Percentiles rank a stretch among this genome's conserved stretches.
Conservation (phyloP, 148 eudicot species). For the Heliosperma pusillum region DNA sequence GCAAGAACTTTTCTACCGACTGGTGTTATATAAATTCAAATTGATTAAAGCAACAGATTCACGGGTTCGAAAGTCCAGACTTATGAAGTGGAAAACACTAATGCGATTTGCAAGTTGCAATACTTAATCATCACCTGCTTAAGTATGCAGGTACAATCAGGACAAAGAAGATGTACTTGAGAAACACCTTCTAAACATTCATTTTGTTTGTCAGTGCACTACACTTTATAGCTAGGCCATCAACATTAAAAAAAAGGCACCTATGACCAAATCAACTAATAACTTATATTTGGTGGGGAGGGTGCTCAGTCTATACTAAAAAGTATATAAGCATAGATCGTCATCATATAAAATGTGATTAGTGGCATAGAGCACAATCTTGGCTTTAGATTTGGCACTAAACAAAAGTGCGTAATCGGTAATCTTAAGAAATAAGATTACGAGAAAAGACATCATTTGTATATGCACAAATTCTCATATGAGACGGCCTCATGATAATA, state of each 20-base stretch:
- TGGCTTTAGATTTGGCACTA: slow-evolving; percentile 20
- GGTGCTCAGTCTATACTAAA: neutral
- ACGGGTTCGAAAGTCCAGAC: slow-evolving; percentile 19
- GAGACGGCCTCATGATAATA: too few relatives aligned
- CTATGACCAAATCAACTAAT: slow-evolving; percentile 11
- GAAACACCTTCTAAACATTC: slow-evolving; percentile 23
- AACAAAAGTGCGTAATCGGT: slow-evolving; percentile 21
- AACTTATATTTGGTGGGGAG: neutral
- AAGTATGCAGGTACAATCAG: neutral
- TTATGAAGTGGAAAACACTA: slow-evolving; percentile 23
- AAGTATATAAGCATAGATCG: neutral
- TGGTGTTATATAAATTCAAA: neutral
- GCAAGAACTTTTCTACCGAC: neutral
- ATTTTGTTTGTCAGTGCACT: slow-evolving; percentile 17
- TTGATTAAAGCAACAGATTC: slow-evolving; percentile 10
- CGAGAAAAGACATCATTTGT: slow-evolving; percentile 10
- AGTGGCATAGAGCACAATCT: slow-evolving; percentile 17
- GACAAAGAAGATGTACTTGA: slow-evolving; percentile 26
- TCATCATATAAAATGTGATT: slow-evolving; percentile 8
- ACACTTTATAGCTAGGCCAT: neutral
- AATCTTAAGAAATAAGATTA: slow-evolving; percentile 13
- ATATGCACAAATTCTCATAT: neutral
- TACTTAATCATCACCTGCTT: neutral
- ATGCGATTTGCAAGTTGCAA: slow-evolving; percentile 27
- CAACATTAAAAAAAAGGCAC: slow-evolving; percentile 11